These are phyloP conservation scores for Ophiocordyceps camponoti-rufipedis DNA, from an alignment of 2,329 filamentous ascomycete genomes.

Conservation along the genomic window DNA sequence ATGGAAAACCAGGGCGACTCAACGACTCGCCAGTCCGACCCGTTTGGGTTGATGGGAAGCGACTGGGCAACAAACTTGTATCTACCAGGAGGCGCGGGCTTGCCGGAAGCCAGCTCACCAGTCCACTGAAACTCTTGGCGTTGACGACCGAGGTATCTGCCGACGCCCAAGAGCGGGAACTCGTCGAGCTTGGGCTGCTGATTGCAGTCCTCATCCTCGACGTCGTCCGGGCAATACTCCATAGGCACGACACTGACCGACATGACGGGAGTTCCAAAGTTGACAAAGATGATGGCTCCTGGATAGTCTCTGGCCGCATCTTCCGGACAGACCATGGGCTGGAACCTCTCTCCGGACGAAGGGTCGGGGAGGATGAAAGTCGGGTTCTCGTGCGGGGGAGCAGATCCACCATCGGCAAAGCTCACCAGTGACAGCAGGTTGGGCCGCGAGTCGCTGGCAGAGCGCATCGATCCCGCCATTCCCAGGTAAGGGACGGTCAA, in stretches of 20 bases:
- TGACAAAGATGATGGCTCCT: neutral
- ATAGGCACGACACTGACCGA: neutral
- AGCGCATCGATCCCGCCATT: constrained; percentile 1
- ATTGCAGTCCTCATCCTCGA: neutral
- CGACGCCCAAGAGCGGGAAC: neutral
- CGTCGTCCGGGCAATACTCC: neutral
- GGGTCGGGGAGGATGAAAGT: neutral
- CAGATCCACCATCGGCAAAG: neutral
- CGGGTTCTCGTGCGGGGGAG: neutral
- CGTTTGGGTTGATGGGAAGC: constrained; percentile 1
- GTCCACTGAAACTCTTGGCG: neutral
- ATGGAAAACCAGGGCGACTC: constrained; percentile 1
- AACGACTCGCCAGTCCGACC: neutral
- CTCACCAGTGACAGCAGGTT: neutral
- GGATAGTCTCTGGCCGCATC: neutral
- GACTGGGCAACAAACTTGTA: constrained; percentile 2
- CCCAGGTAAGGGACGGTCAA: constrained; percentile 3
- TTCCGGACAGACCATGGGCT: neutral
- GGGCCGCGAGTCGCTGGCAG: neutral
- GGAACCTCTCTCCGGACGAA: neutral
- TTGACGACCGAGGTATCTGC: neutral
- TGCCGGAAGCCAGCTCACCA: neutral
- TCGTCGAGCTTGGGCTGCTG: neutral
- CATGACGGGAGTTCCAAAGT: neutral
- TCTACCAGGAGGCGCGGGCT: constrained; percentile 1